Base-by-base conservation (phyloP, 768 basidiomycete genomes). In the Calocera cornea region DNA sequence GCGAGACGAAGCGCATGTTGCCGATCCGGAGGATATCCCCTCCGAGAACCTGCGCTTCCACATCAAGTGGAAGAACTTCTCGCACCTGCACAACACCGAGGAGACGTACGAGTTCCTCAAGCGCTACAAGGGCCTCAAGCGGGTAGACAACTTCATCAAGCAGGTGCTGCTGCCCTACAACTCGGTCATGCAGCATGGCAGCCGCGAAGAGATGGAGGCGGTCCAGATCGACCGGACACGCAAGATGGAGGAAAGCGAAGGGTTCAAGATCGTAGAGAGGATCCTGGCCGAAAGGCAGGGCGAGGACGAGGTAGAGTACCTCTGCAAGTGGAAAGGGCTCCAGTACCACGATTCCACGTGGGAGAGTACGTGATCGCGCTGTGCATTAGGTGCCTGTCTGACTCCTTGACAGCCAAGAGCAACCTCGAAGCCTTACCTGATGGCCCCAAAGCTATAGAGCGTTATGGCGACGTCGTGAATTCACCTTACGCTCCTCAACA, bases 11-110 rank as follows among this genome's bases (percentile, higher is more conserved):
- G 87, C 87, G 17, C 83, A 83, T 66, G 85, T 87, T 74, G 78
- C 83, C 27, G 92, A 95, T 73, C 78, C 81, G 0, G 86, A 89
- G 60, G 94, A 97, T 73, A 76, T 89, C 60, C 95, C 92, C 83
- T 88, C 87, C 69, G 86, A 87, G 71, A 97, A 97, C 74, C 83
- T 95, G 94, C 93, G 94, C 65, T 99, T 89, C 81, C 93, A 97
- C 76, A 94, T 99, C 81, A 99, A 99, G 78, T 99, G 97, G 97
- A 97, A 98, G 78, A 87, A 86, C 72, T 98, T 94, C 77, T 97
- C 94, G 11, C 95, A 98, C 76, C 83, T 98, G 17, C 97, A 98
- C 80, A 97, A 99, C 74, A 99, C 97, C n/a, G 95, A 98, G 75
- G 97, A 99, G 78, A 88, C 88, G 17, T 97, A 97, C 80, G 88